These are phyloP conservation scores for Skeletonema menzelii DNA, from an alignment of 108 stramenopile species.

Conservation along the genomic window DNA sequence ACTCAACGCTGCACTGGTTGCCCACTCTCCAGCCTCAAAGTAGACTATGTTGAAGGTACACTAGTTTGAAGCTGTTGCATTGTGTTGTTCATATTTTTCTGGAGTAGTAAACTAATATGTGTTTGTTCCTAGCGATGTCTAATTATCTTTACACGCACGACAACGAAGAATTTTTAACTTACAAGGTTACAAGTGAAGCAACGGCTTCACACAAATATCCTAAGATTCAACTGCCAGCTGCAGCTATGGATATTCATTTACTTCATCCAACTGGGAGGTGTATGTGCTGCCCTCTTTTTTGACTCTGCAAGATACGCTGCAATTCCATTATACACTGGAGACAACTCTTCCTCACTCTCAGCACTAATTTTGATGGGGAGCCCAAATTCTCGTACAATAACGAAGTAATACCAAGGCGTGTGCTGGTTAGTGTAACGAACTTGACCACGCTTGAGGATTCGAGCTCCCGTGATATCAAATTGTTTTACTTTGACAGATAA, in stretches of 20 bases:
- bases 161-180: background rate
- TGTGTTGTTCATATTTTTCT: background rate
- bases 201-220: background rate
- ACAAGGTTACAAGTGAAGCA: background rate
- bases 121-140: background rate
- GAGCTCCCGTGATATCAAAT: conserved; percentile 36
- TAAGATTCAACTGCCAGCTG: background rate
- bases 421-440: conserved; percentile 10
- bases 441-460: conserved; percentile 22
- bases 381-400: conserved; percentile 19
- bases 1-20: background rate
- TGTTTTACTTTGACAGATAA: conserved; percentile 49
- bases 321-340: conserved; percentile 33
- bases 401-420: conserved; percentile 29
- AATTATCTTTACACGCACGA: background rate
- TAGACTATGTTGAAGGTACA: background rate
- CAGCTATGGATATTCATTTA: no score
- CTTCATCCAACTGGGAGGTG: background rate
- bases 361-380: conserved; percentile 42
- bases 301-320: conserved; percentile 19
- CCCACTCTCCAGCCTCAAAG: background rate
- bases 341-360: conserved; percentile 15
- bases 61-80: background rate
- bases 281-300: background rate
- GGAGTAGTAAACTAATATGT: background rate